phyloP scores from a whole-genome alignment of 371 early-diverging fungal genomes.

The Actinomucor elegans region DNA sequence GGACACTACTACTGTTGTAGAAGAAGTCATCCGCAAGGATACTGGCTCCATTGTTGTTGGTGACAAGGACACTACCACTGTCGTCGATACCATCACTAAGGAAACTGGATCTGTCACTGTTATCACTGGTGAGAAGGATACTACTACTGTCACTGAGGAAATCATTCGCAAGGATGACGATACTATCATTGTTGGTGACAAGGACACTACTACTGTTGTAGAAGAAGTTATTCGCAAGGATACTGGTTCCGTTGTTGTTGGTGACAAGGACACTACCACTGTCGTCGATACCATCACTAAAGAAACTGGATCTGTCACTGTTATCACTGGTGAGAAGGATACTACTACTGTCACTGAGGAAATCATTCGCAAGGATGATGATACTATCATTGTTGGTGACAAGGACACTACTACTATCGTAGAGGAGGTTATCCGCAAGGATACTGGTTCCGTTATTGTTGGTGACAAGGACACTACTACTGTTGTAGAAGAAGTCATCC shows the following conservation, averaged over 20 bases:
- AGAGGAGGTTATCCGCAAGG: too few relatives aligned
- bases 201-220: too few relatives aligned
- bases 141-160: too few relatives aligned
- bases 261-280: neutral
- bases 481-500: neutral
- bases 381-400: neutral
- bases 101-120: neutral
- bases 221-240: constrained; percentile 4
- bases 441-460: neutral
- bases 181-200: neutral
- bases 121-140: neutral
- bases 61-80: neutral
- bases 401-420: neutral
- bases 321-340: neutral
- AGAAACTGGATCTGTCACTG: neutral
- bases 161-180: neutral
- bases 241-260: neutral
- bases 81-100: neutral
- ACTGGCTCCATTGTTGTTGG: neutral
- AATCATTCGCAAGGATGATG: too few relatives aligned
- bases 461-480: constrained; percentile 1
- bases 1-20: neutral
- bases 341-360: neutral
- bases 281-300: neutral
- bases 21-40: neutral